Percentiles rank a stretch among this genome's conserved stretches.
Conservation (phyloP, 2,329 filamentous ascomycete genomes). For the Iodosphaeria phyllophila region DNA sequence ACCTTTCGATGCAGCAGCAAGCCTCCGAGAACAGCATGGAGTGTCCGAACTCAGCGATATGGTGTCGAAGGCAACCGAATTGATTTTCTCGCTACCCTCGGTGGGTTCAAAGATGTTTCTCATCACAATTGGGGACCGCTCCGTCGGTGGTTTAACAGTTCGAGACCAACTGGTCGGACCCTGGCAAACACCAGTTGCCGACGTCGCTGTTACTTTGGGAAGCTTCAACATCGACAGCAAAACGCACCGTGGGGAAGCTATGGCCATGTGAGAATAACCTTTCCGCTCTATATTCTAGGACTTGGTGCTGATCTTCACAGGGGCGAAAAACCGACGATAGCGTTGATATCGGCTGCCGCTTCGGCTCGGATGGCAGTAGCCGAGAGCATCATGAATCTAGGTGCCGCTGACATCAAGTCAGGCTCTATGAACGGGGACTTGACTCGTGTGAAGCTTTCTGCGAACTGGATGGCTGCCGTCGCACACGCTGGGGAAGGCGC, state of each 20-base stretch:
- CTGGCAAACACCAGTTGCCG: conserved; percentile 87
- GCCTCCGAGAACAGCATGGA: conserved; percentile 46
- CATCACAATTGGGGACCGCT: conserved; percentile 89
- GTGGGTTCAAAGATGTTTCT: conserved; percentile 96
- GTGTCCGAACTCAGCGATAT: conserved; percentile 27
- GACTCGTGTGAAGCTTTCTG: conserved; percentile 68
- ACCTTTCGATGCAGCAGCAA: conserved; percentile 47
- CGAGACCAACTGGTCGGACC: conserved; percentile 93
- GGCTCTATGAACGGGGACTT: conserved; percentile 39
- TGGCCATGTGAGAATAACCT: too few species aligned
- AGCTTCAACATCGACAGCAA: conserved; percentile 50
- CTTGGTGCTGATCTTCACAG: conserved; percentile 23
- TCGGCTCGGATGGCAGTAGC: conserved; percentile 94
- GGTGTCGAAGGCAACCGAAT: conserved; percentile 48
- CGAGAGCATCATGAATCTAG: conserved; percentile 84
- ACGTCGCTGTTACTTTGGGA: conserved; percentile 82
- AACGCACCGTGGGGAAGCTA: conserved; percentile 74
- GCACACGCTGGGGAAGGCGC: conserved; percentile 85
- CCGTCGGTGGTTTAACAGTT: conserved; percentile 73
- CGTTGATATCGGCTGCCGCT: conserved; percentile 73
- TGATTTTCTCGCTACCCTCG: conserved; percentile 68
- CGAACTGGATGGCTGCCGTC: conserved; percentile 98
- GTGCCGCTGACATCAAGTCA: conserved; percentile 27
- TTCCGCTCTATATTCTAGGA: too few species aligned
- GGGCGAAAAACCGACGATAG: conserved; percentile 80